These are phyloP conservation scores for Lichtheimia ornata DNA, from an alignment of 371 early-diverging fungal genomes.

Conservation along the genomic window DNA sequence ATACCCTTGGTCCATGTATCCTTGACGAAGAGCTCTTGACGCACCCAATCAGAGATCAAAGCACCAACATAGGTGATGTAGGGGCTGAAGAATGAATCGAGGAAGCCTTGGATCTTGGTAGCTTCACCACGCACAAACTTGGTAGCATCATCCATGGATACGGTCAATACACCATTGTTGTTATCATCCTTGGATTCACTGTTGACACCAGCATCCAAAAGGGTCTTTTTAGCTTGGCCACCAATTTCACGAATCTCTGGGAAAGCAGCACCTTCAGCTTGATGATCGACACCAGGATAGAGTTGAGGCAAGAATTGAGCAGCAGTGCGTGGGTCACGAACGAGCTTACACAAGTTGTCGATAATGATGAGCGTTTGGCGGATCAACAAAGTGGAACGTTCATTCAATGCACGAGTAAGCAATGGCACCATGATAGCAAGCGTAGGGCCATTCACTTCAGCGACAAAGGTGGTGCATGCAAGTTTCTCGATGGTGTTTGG, in stretches of 20 bases:
- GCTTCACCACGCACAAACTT: slow-evolving; percentile 44
- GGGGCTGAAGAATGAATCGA: slow-evolving; percentile 55
- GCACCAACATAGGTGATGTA: slow-evolving; percentile 48
- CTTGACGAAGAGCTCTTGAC: slow-evolving; percentile 52
- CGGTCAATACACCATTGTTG: slow-evolving; percentile 27
- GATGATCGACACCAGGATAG: slow-evolving; percentile 65
- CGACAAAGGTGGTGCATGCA: slow-evolving; percentile 79
- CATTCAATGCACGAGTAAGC: slow-evolving; percentile 63
- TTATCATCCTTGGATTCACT: slow-evolving; percentile 28
- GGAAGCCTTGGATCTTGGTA: slow-evolving; percentile 53
- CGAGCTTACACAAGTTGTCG: slow-evolving; percentile 65
- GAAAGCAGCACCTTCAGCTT: slow-evolving; percentile 60
- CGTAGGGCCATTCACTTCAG: slow-evolving; percentile 77
- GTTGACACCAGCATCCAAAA: slow-evolving; percentile 58
- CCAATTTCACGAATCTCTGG: slow-evolving; percentile 66
- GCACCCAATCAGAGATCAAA: slow-evolving; percentile 52
- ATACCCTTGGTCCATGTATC: slow-evolving; percentile 52
- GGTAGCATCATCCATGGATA: slow-evolving; percentile 43
- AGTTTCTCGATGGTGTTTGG: slow-evolving; percentile 71
- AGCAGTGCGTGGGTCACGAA: slow-evolving; percentile 64
- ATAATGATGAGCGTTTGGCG: slow-evolving; percentile 65
- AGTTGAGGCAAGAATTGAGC: slow-evolving; percentile 69
- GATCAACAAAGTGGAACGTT: slow-evolving; percentile 54
- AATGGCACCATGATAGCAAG: slow-evolving; percentile 80
- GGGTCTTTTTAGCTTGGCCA: slow-evolving; percentile 57